Percentiles rank a stretch among this genome's conserved stretches.
phyloP scores from a whole-genome alignment of 73 alveolate genomes.

The Halteria grandinella region DNA sequence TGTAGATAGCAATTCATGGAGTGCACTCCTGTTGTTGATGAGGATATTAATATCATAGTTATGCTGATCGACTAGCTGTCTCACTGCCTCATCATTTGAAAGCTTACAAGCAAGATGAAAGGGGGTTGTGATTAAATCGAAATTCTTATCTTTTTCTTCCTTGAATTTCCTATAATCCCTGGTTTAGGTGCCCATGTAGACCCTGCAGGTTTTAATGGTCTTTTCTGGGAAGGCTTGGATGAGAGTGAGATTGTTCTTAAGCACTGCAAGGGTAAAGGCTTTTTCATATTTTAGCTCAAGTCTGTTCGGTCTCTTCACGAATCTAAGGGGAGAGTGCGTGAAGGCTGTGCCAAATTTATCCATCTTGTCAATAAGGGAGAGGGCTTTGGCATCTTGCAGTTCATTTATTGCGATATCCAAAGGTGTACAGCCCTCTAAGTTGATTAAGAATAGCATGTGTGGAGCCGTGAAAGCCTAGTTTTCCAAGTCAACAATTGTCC shows the following conservation, averaged over 20 bases:
- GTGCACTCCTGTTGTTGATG: slow-evolving; percentile 42
- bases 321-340: slow-evolving; percentile 4
- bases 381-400: slow-evolving; percentile 49
- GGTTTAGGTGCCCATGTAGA: slow-evolving; percentile 51
- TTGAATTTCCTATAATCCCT: slow-evolving; percentile 45
- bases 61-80: slow-evolving; percentile 48
- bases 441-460: slow-evolving; percentile 59
- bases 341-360: slow-evolving; percentile 39
- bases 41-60: slow-evolving; percentile 62
- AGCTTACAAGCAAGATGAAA: slow-evolving; percentile 59
- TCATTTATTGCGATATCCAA: slow-evolving; percentile 48
- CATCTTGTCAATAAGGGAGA: slow-evolving; percentile 46
- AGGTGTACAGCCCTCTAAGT: slow-evolving; percentile 57
- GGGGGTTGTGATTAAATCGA: slow-evolving; percentile 56
- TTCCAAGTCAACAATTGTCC: slow-evolving; percentile 39
- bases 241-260: slow-evolving; percentile 47
- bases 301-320: slow-evolving; percentile 57
- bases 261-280: slow-evolving; percentile 56
- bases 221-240: slow-evolving; percentile 54
- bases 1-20: slow-evolving; percentile 53
- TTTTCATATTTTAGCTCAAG: slow-evolving; percentile 66
- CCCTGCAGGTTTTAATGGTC: slow-evolving; percentile 46
- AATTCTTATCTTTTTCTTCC: slow-evolving; percentile 1
- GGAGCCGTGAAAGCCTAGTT: slow-evolving; percentile 36
- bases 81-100: slow-evolving; percentile 59